Base-by-base conservation (phyloP, 2,329 filamentous ascomycete genomes). In the Cercospora zeina region DNA sequence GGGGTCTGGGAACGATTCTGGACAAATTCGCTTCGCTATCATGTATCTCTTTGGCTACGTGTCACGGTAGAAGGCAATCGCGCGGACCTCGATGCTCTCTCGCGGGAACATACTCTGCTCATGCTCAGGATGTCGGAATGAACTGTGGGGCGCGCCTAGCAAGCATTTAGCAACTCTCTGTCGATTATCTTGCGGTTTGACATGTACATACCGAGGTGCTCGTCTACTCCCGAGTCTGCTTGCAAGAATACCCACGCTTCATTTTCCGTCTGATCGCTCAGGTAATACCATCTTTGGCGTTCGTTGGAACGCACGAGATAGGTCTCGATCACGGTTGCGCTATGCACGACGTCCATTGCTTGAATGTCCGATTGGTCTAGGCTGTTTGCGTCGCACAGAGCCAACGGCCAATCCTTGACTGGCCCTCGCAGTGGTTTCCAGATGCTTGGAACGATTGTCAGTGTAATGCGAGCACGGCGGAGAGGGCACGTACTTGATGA, bases 81-180 rank as follows among this genome's bases (percentile, higher is more conserved):
- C 62, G 27, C 62, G 50, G 2, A 54, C 62, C 30, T 63, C 62
- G n/a, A 63, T 58, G 24, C 62, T 63, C 54, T 63, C 58, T 9
- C 62, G 33, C 4, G 58, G 58, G 31, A 34, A 34, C 31, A 10
- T n/a, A 10, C 21, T 57, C 62, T 16, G 2, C 19, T 14, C 9
- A n/a, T 24, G 36, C 24, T 19, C 10, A 58, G 62, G 31, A 61
- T 60, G 13, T 42, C 49, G 33, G 61, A 63, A 21, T 61, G 45
- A 53, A 63, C 24, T 63, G 62, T 14, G 62, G 58, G 3, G 61
- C 62, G 8, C 62, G 58, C 16, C 51, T 45, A 21, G 54, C 37
- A 10, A 51, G 51, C 10, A 3, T 8, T 19, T 14, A 16, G 24
- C 31, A 33, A 5, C 31, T 33, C 31, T 34, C 31, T 34, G 31